phyloP scores from a whole-genome alignment of 2,329 filamentous ascomycete species.

The Aspergillus texensis region DNA sequence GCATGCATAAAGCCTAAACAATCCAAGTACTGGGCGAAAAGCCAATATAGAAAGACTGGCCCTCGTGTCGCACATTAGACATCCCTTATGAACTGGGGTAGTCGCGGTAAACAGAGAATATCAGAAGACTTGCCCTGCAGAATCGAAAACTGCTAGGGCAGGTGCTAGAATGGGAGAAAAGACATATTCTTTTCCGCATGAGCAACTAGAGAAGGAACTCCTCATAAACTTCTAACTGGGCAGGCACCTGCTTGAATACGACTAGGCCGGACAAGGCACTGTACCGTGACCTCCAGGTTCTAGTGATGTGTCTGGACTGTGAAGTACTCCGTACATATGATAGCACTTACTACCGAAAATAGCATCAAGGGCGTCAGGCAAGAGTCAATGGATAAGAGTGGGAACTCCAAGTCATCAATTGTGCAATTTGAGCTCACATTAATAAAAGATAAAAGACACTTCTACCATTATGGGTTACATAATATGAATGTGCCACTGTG shows the following conservation, averaged over 20 bases:
- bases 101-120: slow-evolving; percentile 23
- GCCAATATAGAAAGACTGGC: slow-evolving; percentile 27
- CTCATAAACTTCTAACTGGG: slow-evolving; percentile 1
- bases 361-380: not conserved
- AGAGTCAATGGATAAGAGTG: no score
- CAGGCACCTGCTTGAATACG: not conserved
- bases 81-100: slow-evolving; percentile 20
- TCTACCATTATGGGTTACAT: not conserved
- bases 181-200: not conserved
- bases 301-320: not conserved
- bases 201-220: slow-evolving; percentile 19
- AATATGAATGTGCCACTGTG: slow-evolving; percentile 40
- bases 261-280: not conserved
- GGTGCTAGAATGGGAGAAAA: slow-evolving; percentile 6
- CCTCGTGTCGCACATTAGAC: slow-evolving; percentile 16
- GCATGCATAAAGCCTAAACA: slow-evolving; percentile 28
- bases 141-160: slow-evolving; percentile 7
- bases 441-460: not conserved
- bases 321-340: not conserved
- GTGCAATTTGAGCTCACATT: not conserved
- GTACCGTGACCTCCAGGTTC: not conserved
- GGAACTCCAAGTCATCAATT: not conserved
- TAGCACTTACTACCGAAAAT: not conserved
- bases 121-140: slow-evolving; percentile 13
- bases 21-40: slow-evolving; percentile 21